A percentile compares a stretch with the other conserved stretches of the same genome.
Evolutionary conservation across 176 grass and related monocot species (phyloP).

Genomic region (Eleusine coracana): DNA sequence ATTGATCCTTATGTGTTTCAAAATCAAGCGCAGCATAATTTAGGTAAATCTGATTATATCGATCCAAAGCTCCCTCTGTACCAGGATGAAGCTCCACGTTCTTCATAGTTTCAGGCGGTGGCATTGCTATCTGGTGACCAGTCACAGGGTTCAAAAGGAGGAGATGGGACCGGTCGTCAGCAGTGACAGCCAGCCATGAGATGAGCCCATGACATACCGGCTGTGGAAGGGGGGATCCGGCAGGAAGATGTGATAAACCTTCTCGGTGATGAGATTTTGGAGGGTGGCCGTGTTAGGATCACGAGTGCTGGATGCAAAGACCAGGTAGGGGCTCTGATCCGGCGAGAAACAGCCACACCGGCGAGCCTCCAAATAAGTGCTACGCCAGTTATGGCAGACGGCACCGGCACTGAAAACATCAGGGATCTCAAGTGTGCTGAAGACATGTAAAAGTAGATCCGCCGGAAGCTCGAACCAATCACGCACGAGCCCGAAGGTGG

Average conservation of each 20-base stretch:
- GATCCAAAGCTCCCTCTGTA: background rate
- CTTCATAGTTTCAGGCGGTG: background rate
- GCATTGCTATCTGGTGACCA: background rate
- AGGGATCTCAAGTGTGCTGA: background rate
- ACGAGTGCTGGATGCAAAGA: background rate
- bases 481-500: too few species aligned
- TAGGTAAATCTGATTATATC: too few species aligned
- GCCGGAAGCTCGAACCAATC: background rate
- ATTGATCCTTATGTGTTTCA: too few species aligned
- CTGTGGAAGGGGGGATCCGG: background rate
- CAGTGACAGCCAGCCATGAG: background rate
- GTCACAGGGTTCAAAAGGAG: background rate
- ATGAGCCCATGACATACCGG: background rate
- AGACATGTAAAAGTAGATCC: background rate
- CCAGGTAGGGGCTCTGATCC: background rate
- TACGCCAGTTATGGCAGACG: background rate
- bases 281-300: background rate
- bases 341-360: background rate
- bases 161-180: background rate
- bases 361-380: background rate
- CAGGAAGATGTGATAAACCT: background rate
- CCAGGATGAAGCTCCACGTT: background rate
- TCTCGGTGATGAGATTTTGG: background rate
- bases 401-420: background rate
- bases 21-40: too few species aligned